These are phyloP conservation scores for Boletus coccyginus DNA, from an alignment of 768 basidiomycete genomes.

Conservation along the genomic window DNA sequence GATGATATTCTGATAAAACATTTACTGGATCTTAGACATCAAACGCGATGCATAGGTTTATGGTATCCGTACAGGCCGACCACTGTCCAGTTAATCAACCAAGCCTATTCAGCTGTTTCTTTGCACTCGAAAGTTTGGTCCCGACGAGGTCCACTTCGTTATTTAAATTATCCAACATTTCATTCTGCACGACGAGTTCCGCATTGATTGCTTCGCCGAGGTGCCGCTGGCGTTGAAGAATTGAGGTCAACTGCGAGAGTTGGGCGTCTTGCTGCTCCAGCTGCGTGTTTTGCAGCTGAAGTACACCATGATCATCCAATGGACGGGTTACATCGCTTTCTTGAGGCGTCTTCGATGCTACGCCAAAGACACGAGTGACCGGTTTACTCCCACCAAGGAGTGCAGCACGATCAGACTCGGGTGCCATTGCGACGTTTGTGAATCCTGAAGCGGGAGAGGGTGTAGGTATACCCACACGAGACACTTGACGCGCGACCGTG, in stretches of 20 bases:
- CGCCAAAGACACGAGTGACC: slow-evolving; percentile 79
- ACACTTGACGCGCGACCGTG: slow-evolving; percentile 62
- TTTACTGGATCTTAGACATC: slow-evolving; percentile 8
- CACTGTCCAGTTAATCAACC: slow-evolving; percentile 38
- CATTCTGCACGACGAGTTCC: slow-evolving; percentile 83
- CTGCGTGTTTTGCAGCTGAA: slow-evolving; percentile 76
- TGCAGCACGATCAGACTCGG: slow-evolving; percentile 61
- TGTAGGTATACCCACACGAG: slow-evolving; percentile 33
- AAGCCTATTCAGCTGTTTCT: slow-evolving; percentile 79
- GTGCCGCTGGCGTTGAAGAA: slow-evolving; percentile 81
- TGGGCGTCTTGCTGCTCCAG: slow-evolving; percentile 84
- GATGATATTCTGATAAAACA: slow-evolving; percentile 15
- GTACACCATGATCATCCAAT: slow-evolving; percentile 77
- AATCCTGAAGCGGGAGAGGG: slow-evolving; percentile 28
- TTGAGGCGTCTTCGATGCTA: slow-evolving; percentile 48
- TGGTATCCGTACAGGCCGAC: slow-evolving; percentile 24
- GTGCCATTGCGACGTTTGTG: slow-evolving; percentile 33
- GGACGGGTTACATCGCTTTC: slow-evolving; percentile 89
- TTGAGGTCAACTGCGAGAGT: slow-evolving; percentile 73
- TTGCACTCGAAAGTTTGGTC: slow-evolving; percentile 73
- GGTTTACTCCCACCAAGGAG: slow-evolving; percentile 54
- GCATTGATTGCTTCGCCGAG: slow-evolving; percentile 82
- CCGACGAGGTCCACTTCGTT: slow-evolving; percentile 76
- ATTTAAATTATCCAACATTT: slow-evolving; percentile 77
- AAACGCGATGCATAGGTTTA: neutral